A percentile compares a stretch with the other conserved stretches of the same genome.
Evolutionary conservation across 257 asterid species (phyloP).

Genomic region (Solanum raphanifolium): DNA sequence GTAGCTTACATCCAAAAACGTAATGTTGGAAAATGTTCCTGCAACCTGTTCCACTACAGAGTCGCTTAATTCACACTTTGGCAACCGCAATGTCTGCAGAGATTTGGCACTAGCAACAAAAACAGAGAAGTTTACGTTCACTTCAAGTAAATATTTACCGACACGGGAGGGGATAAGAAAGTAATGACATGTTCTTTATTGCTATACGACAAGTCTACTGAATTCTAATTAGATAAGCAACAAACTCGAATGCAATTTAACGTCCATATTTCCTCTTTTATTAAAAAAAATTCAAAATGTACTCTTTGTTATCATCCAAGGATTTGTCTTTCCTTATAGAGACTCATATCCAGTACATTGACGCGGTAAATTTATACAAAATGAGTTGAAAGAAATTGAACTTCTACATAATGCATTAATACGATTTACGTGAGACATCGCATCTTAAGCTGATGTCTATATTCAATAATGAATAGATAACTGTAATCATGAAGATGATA

Average conservation of each 20-base stretch:
- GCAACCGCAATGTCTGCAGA: slow-evolving; percentile 21
- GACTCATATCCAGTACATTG: background rate
- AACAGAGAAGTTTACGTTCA: background rate
- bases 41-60: slow-evolving; percentile 12
- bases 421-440: background rate
- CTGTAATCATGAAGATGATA: background rate
- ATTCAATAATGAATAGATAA: background rate
- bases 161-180: background rate
- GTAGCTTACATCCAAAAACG: slow-evolving; percentile 32
- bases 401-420: background rate
- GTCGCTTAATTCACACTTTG: slow-evolving; percentile 20
- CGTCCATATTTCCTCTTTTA: background rate
- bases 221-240: background rate
- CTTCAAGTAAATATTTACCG: background rate
- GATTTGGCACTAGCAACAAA: slow-evolving; percentile 20
- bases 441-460: background rate
- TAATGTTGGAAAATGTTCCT: slow-evolving; percentile 13
- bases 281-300: background rate
- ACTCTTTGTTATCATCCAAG: background rate
- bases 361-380: background rate
- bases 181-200: background rate
- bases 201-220: background rate
- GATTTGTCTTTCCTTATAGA: background rate
- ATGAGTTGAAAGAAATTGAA: background rate
- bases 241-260: background rate